These are phyloP conservation scores for Heracleum sosnowskyi DNA, from an alignment of 129 eudicot genomes.

Conservation along the genomic window DNA sequence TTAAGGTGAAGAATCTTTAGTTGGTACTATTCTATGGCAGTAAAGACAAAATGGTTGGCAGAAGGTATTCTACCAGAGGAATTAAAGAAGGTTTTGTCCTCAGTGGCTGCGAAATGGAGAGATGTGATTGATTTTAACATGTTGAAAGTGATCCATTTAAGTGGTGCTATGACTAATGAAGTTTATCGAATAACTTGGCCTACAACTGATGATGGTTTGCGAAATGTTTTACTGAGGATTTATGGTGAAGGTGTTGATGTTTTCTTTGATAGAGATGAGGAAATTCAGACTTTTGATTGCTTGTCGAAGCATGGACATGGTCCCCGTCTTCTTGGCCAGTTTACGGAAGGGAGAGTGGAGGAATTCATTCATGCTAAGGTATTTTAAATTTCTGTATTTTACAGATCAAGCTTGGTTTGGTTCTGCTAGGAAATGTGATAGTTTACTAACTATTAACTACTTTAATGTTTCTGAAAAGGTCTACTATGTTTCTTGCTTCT, in stretches of 20 bases:
- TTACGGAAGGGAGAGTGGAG: constrained; percentile 66
- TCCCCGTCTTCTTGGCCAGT: constrained; percentile 61
- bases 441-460: neutral
- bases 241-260: constrained; percentile 71
- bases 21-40: too few species aligned
- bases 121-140: too few species aligned
- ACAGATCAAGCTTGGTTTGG: neutral
- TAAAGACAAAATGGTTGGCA: too few species aligned
- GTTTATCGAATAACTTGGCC: too few species aligned
- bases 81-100: too few species aligned
- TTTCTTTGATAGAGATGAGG: constrained; percentile 73
- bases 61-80: too few species aligned
- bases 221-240: too few species aligned
- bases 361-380: constrained; percentile 93
- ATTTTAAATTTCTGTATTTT: constrained; percentile 11
- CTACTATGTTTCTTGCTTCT: neutral
- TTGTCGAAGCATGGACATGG: constrained; percentile 64
- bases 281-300: constrained; percentile 58
- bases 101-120: too few species aligned
- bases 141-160: too few species aligned
- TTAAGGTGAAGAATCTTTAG: too few species aligned
- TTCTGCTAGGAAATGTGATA: neutral
- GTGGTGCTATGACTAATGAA: too few species aligned
- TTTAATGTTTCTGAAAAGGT: neutral
- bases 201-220: too few species aligned